These are phyloP conservation scores for Alternaria consortialis DNA, from an alignment of 2,329 filamentous ascomycete species.

Conservation along the genomic window DNA sequence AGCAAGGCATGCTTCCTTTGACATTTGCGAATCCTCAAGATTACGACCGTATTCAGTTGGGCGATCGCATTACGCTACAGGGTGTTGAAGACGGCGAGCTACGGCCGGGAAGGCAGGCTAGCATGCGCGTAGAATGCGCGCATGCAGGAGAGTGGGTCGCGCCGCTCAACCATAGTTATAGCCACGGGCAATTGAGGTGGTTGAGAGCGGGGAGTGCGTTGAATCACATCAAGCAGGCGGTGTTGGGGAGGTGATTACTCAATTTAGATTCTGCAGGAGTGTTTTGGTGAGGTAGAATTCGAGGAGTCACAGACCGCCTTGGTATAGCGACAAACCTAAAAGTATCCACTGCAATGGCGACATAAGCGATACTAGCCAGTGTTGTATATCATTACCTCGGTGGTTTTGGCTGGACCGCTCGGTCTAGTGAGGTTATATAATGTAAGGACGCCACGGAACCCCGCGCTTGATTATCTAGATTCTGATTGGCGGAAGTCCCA, in stretches of 20 bases:
- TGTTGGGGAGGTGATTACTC: not conserved
- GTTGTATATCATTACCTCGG: not conserved
- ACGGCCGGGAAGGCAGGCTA: constrained; percentile 39
- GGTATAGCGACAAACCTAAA: not conserved
- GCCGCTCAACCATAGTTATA: constrained; percentile 46
- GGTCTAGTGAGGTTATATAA: not conserved
- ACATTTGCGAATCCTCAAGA: constrained; percentile 29
- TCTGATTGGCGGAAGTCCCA: constrained; percentile 15
- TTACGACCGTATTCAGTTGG: constrained; percentile 29
- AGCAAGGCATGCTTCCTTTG: constrained; percentile 42
- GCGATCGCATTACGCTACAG: constrained; percentile 29
- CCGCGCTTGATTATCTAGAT: constrained; percentile 7
- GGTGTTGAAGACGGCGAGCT: constrained; percentile 29
- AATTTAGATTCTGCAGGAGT: not conserved
- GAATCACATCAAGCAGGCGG: constrained; percentile 37
- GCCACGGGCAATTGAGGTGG: constrained; percentile 46
- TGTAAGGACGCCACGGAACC: constrained; percentile 9
- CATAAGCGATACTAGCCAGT: not conserved
- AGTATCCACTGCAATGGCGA: not conserved
- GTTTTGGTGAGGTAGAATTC: not conserved
- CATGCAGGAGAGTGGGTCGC: constrained; percentile 40
- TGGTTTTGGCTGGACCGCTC: constrained; percentile 3
- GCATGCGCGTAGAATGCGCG: constrained; percentile 38
- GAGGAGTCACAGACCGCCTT: not conserved
- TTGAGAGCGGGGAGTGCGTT: constrained; percentile 49